phyloP scores from a whole-genome alignment of 768 basidiomycete genomes.

The Termitomyces sp. region DNA sequence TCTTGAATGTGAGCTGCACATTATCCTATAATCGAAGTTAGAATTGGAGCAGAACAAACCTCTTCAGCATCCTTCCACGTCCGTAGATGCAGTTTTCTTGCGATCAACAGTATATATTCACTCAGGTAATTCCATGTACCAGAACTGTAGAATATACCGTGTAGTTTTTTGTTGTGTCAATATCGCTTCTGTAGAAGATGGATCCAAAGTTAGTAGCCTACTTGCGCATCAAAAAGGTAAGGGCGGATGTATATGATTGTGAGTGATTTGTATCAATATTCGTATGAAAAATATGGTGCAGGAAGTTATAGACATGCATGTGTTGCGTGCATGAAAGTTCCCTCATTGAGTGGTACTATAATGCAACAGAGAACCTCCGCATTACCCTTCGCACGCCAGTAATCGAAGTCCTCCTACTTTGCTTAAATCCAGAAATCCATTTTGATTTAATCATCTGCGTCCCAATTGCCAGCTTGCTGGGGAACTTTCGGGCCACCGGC shows the following conservation, averaged over 20 bases:
- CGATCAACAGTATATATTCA: background rate
- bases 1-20: background rate
- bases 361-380: background rate
- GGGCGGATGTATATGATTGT: no score
- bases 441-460: background rate
- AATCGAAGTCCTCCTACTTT: background rate
- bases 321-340: background rate
- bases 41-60: background rate
- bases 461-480: background rate
- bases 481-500: constrained; percentile 85
- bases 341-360: background rate
- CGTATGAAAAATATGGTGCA: background rate
- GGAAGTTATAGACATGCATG: background rate
- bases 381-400: background rate
- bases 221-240: no score
- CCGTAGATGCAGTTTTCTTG: background rate
- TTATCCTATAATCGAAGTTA: background rate
- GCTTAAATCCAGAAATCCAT: background rate
- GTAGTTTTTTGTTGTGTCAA: background rate
- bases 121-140: background rate
- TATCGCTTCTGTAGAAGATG: no score
- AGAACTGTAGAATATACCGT: background rate
- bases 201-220: no score
- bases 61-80: background rate
- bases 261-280: no score